These are phyloP conservation scores for Penicillium hesseltinei DNA, from an alignment of 2,329 filamentous ascomycete genomes.

Conservation along the genomic window DNA sequence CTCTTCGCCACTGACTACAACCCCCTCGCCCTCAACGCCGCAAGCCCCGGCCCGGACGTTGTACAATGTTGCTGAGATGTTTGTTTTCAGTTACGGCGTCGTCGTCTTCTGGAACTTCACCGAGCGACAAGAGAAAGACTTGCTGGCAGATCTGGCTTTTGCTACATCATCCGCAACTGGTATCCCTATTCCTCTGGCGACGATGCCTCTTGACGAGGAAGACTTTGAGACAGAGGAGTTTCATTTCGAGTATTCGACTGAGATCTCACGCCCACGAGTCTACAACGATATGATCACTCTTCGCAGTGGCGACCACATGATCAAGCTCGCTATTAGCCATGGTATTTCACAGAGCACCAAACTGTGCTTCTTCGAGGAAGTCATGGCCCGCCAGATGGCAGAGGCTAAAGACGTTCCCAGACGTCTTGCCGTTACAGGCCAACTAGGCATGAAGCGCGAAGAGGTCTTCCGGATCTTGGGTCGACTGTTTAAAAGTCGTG, in stretches of 20 bases:
- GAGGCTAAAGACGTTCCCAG: slow-evolving; percentile 91
- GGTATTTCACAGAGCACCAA: slow-evolving; percentile 97
- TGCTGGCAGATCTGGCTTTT: slow-evolving; percentile 91
- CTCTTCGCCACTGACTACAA: slow-evolving; percentile 48
- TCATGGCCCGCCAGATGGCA: slow-evolving; percentile 91
- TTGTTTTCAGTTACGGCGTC: slow-evolving; percentile 94
- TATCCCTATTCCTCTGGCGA: slow-evolving; percentile 62
- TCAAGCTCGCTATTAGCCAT: slow-evolving; percentile 95
- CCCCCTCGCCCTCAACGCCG: slow-evolving; percentile 6
- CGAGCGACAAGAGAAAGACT: slow-evolving; percentile 92
- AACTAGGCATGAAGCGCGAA: slow-evolving; percentile 84
- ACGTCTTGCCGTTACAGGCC: slow-evolving; percentile 80
- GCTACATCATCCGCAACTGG: slow-evolving; percentile 50
- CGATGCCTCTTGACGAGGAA: slow-evolving; percentile 75
- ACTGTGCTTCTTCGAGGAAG: slow-evolving; percentile 91
- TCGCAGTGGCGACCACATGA: slow-evolving; percentile 94
- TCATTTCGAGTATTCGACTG: slow-evolving; percentile 91
- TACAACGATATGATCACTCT: slow-evolving; percentile 99
- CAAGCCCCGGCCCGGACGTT: slow-evolving; percentile 64
- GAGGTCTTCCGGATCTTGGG: slow-evolving; percentile 93
- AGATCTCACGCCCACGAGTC: slow-evolving; percentile 81
- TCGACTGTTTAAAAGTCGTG: slow-evolving; percentile 84
- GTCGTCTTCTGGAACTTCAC: slow-evolving; percentile 99
- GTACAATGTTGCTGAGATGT: slow-evolving; percentile 79
- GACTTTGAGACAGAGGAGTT: slow-evolving; percentile 98